Conservation (phyloP, 1,139 yeast genomes). For the Debaryomyces sp. region DNA sequence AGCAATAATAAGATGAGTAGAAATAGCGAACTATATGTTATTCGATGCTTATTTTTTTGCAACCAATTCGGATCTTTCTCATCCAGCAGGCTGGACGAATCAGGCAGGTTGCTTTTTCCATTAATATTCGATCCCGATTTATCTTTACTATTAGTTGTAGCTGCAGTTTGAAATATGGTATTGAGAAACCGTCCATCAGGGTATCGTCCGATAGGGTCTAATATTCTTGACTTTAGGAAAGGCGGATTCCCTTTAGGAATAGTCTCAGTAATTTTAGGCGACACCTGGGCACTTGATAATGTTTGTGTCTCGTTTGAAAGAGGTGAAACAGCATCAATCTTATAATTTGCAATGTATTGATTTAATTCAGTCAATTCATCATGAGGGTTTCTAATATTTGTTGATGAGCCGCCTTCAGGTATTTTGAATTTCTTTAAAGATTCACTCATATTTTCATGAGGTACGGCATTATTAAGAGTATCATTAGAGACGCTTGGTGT, state of each 20-base stretch:
- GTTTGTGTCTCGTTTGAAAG: conserved; percentile 12
- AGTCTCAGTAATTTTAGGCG: neutral
- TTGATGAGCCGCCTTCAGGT: neutral
- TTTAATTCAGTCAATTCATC: conserved; percentile 7
- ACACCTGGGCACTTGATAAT: neutral
- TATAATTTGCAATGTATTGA: conserved; percentile 8
- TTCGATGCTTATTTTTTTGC: conserved; percentile 5
- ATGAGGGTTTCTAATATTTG: conserved; percentile 3
- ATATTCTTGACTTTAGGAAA: neutral
- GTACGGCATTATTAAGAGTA: neutral
- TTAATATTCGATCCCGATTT: neutral
- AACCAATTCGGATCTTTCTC: neutral
- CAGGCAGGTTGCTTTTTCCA: neutral
- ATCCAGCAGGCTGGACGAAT: neutral
- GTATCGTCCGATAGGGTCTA: neutral
- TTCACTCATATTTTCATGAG: neutral
- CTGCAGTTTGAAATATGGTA: neutral
- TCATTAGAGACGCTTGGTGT: neutral
- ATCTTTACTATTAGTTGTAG: neutral
- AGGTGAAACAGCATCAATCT: conserved; percentile 20
- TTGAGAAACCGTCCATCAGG: neutral
- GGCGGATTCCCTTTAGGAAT: neutral
- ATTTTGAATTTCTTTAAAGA: neutral
- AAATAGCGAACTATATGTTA: conserved; percentile 11
- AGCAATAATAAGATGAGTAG: conserved; percentile 17